Percentiles rank a stretch among this genome's conserved stretches.
Evolutionary conservation across 2,329 filamentous ascomycete genomes (phyloP).

Genomic region (Cercospora sp.): DNA sequence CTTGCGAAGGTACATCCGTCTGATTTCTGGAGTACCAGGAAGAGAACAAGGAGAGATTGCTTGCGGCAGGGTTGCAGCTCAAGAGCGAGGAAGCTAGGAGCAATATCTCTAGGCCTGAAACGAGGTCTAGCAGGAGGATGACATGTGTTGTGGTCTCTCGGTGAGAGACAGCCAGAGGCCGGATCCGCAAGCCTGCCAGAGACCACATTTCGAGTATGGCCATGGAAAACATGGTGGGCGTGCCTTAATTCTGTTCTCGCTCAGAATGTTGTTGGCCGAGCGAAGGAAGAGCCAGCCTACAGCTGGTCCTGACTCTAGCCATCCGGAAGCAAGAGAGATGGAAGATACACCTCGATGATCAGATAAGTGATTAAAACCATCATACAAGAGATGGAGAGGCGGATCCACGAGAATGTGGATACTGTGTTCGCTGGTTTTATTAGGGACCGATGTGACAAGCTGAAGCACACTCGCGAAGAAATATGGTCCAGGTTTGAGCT

Average conservation of each 20-base stretch:
- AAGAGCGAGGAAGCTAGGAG: neutral
- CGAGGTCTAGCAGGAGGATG: too few species aligned
- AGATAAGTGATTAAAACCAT: neutral
- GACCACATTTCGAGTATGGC: neutral
- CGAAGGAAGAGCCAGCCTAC: neutral
- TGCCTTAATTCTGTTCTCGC: neutral
- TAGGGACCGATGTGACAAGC: too few species aligned
- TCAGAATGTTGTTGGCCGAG: neutral
- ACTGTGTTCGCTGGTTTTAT: too few species aligned
- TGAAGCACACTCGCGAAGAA: too few species aligned
- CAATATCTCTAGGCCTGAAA: too few species aligned
- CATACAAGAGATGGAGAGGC: too few species aligned
- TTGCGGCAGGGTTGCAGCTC: neutral
- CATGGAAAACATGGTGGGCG: neutral
- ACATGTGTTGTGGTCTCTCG: too few species aligned
- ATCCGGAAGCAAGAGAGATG: neutral
- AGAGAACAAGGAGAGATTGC: neutral
- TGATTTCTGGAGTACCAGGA: neutral
- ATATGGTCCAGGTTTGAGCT: too few species aligned
- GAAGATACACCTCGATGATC: neutral
- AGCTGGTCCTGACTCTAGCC: neutral
- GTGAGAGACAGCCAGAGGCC: neutral
- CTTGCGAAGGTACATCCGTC: neutral
- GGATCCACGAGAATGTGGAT: too few species aligned
- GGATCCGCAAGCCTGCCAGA: neutral